Evolutionary conservation across 495 filamentous ascomycete species (phyloP), one percentile per base, ranked within the genome.

Genomic region (Penicillium tannophilum): DNA sequence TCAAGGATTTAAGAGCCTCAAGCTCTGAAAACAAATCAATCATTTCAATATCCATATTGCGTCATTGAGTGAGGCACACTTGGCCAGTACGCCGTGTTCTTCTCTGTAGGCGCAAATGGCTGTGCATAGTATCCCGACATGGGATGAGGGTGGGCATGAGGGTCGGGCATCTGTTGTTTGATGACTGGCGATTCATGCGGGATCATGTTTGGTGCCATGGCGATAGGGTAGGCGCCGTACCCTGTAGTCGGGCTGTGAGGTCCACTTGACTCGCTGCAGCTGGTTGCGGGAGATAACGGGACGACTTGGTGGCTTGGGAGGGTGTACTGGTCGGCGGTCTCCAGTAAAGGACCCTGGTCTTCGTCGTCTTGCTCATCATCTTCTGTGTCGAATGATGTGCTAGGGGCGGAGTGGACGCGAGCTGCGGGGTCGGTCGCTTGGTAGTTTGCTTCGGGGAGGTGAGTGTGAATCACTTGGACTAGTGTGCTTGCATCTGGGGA

Each of bases 251-350:
- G 39, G 16, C 39, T 41, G 39, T 41, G 39, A 5, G 67, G 62
- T 3, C 59, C 66, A 59, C 67, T 69, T 4, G 64, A 69, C 14
- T 63, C 62, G 33, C 67, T 23, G 20, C 20, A 23, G 20, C 20
- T 69, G 10, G 64, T 59, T 2, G 64, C 55, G 11, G 67, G 67
- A 0, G 67, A 69, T 6, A 65, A 30, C 0, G 67, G 67, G 16
- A 65, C 23, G 36, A 17, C 50, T 14, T 61, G 57, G 7, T 39
- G 19, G 39, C 30, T 26, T 2, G 46, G 42, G 9, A 20, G 17
- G 33, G 47, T 35, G 17, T 31, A 30, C 17, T 54, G 55, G 30
- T 58, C 60, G 3, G 45, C 48, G 17, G 56, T 48, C 7, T 53
- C 41, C 17, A 36, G 17, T 4, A 20, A 6, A 6, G 46, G 6